These are phyloP conservation scores for Sisymbrium irio DNA, from an alignment of 345 rosid genomes.

Conservation along the genomic window DNA sequence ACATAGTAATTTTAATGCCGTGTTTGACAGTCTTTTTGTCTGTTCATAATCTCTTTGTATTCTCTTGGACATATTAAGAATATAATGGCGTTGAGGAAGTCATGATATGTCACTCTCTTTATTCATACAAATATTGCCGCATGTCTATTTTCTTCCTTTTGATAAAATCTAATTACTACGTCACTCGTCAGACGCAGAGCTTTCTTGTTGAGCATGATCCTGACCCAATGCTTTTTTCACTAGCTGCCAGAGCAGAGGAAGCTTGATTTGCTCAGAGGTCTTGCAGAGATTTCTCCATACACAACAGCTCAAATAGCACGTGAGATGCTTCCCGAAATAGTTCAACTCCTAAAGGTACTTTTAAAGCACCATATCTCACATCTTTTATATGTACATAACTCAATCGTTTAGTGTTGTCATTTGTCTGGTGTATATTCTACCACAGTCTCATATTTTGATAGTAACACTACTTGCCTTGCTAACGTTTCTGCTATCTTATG, in stretches of 20 bases:
- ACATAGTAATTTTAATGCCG: neutral
- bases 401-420: neutral
- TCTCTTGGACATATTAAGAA: neutral
- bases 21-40: neutral
- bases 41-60: neutral
- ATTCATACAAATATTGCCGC: neutral
- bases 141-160: constrained; percentile 1
- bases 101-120: neutral
- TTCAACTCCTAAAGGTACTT: constrained; percentile 71
- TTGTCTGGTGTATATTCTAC: neutral
- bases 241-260: constrained; percentile 91
- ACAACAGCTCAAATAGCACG: constrained; percentile 77
- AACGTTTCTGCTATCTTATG: neutral
- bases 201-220: neutral
- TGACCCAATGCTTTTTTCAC: constrained; percentile 5
- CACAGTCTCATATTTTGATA: neutral
- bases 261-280: constrained; percentile 79
- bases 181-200: neutral
- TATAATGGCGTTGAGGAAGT: neutral
- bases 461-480: neutral
- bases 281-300: constrained; percentile 82
- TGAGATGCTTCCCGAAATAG: constrained; percentile 78
- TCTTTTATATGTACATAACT: neutral
- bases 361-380: neutral
- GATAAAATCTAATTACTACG: neutral